Conservation (phyloP, 768 basidiomycete species). For the button mushroom (Agaricus bisporus) region DNA sequence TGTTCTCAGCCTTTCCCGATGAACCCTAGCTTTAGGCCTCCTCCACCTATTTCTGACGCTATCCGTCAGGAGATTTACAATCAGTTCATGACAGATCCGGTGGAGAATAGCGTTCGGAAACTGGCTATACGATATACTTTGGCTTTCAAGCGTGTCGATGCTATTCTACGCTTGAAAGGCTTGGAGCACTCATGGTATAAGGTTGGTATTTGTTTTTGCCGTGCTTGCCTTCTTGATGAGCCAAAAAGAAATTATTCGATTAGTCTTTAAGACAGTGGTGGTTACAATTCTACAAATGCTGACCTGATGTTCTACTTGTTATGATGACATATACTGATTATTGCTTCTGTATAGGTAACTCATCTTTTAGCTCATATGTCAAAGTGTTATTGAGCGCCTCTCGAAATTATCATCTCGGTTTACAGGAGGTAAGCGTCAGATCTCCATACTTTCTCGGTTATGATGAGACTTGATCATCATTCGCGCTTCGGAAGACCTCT, state of each 20-base stretch:
- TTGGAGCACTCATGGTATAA: conserved; percentile 66
- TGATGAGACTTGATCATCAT: conserved; percentile 61
- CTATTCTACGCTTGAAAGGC: conserved; percentile 77
- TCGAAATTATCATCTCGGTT: too few species aligned
- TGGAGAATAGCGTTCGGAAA: conserved; percentile 46
- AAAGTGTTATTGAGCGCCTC: too few species aligned
- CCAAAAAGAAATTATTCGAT: conserved; percentile 55
- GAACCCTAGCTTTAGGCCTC: conserved; percentile 81
- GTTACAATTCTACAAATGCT: conserved; percentile 42
- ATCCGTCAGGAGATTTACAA: conserved; percentile 53
- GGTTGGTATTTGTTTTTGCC: conserved; percentile 35
- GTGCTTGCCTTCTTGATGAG: conserved; percentile 37
- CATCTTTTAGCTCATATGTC: too few species aligned
- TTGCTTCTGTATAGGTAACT: conserved; percentile 11
- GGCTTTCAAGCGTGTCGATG: conserved; percentile 76
- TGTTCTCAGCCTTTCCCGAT: conserved; percentile 73
- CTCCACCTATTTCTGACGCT: conserved; percentile 63
- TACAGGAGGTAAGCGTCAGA: conserved; percentile 33
- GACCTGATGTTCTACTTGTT: conserved; percentile 19
- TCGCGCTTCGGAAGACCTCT: conserved; percentile 62
- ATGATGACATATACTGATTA: conserved; percentile 10
- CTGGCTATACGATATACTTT: conserved; percentile 60
- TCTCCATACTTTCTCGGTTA: conserved; percentile 2
- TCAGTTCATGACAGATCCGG: conserved; percentile 54
- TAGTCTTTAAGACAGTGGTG: conserved; percentile 91